Evolutionary conservation across 139 green algal genomes (phyloP).

Genomic region (Yamagishiella unicocca): DNA sequence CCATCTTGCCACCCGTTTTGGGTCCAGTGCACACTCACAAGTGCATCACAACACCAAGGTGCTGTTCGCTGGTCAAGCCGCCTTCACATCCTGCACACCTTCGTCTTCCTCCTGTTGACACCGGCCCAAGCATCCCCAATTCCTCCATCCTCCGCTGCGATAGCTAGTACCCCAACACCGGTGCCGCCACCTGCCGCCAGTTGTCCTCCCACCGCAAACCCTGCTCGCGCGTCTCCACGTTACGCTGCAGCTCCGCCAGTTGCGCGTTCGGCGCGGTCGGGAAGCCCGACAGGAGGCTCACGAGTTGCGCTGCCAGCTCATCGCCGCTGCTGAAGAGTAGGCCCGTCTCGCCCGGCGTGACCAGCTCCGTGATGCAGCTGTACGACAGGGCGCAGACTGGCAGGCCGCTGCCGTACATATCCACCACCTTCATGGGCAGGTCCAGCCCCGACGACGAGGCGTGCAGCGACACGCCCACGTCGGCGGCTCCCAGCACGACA

Average conservation of each 20-base stretch:
- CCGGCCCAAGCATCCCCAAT: not conserved
- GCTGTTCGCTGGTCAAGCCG: too few species aligned
- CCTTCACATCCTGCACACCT: too few species aligned
- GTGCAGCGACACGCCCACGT: constrained; percentile 96
- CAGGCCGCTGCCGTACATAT: constrained; percentile 97
- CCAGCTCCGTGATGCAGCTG: constrained; percentile 87
- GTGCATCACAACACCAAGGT: too few species aligned
- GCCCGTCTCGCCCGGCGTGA: constrained; percentile 80
- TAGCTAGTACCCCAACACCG: constrained; percentile 46
- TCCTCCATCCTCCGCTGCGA: too few species aligned
- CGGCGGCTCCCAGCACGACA: constrained; percentile 86
- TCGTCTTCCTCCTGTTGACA: too few species aligned
- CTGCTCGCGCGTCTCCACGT: constrained; percentile 49
- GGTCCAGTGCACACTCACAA: too few species aligned
- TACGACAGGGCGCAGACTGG: constrained; percentile 92
- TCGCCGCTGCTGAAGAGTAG: constrained; percentile 80
- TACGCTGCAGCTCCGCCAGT: constrained; percentile 50
- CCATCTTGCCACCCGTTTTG: too few species aligned
- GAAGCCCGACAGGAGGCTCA: constrained; percentile 70
- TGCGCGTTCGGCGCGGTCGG: not conserved
- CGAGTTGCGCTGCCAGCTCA: constrained; percentile 78
- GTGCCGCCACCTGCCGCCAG: constrained; percentile 54
- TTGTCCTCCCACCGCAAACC: constrained; percentile 60
- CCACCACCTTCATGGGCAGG: constrained; percentile 99
- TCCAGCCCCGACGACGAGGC: constrained; percentile 93